Evolutionary conservation across 495 filamentous ascomycete species (phyloP).

Genomic region (Aspergillus funiculosus): DNA sequence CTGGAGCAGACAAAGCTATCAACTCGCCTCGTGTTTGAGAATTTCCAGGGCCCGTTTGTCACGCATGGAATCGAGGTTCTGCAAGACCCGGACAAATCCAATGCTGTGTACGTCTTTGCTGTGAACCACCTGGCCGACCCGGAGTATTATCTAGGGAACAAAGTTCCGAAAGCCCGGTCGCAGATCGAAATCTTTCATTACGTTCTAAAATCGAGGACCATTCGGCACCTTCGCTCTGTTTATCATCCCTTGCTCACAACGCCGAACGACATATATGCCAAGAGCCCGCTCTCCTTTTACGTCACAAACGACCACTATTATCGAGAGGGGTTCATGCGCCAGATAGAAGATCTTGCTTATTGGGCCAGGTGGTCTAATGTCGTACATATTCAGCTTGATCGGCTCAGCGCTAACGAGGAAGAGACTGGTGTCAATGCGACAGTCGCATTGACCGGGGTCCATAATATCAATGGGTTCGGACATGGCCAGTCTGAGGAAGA

Average conservation of each 20-base stretch:
- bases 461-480: constrained; percentile 54
- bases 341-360: constrained; percentile 34
- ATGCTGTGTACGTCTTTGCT: constrained; percentile 55
- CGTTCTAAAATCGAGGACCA: constrained; percentile 27
- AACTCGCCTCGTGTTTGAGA: constrained; percentile 40
- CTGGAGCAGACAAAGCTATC: constrained; percentile 46
- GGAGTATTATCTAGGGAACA: constrained; percentile 17
- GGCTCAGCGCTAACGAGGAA: constrained; percentile 12
- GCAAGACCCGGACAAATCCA: constrained; percentile 32
- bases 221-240: constrained; percentile 42
- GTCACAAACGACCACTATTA: constrained; percentile 59
- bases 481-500: constrained; percentile 45
- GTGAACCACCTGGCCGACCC: constrained; percentile 54
- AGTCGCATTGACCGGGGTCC: constrained; percentile 37
- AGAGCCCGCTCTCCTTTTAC: constrained; percentile 45
- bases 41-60: constrained; percentile 50
- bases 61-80: constrained; percentile 59
- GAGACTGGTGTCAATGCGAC: constrained; percentile 36
- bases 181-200: constrained; percentile 58
- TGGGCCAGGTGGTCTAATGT: constrained; percentile 37
- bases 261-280: constrained; percentile 54
- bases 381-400: constrained; percentile 30
- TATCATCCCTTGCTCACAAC: constrained; percentile 45
- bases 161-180: constrained; percentile 37
- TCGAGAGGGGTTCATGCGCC: constrained; percentile 40